Evolutionary conservation across 2,329 filamentous ascomycete genomes (phyloP), one percentile per base, ranked within the genome.

Genomic region (Colletotrichum noveboracense): DNA sequence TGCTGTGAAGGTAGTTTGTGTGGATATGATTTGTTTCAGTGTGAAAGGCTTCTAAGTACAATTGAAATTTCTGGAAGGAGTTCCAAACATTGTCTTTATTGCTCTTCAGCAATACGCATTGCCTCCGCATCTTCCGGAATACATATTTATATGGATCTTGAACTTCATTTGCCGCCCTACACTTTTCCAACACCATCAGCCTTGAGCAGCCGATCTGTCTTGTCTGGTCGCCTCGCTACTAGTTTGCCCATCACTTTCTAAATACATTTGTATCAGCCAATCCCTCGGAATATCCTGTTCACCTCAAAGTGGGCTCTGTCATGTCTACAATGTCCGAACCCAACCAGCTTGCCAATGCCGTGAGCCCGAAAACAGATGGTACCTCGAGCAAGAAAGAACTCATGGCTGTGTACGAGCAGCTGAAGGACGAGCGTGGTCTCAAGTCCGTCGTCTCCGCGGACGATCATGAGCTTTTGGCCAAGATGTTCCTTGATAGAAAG

Each of bases 291-390:
- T 1, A 4, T 14, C 16, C 14, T 14, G 3, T 1, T 36, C 13
- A 16, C 2, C 13, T 4, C 34, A 1, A 36, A 7, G 2, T 16
- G 13, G 13, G 16, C 4, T 43, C 9, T 10, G 4, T 48, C 3
- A 7, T 4, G 43, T 21, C 1, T 12, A 7, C 9, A 21, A 48
- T 48, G 18, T 48, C n/a, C 43, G 18, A 48, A 0, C 0, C 10
- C n/a, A 18, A 0, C 4, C 9, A 12, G 18, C 18, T 48, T 9
- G 2, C 0, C 18, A 48, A 48, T 1, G 6, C 9, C 3, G 18
- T 9, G 16, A 0, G 16, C 4, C 6, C 43, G 10, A 18, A 52
- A 52, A 5, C 43, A 52, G 43, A 52, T 1, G 43, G 43, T 4
- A 52, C 43, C 43, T 52, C 43, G 6, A 52, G 2, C 4, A 52